Evolutionary conservation across 2,329 filamentous ascomycete genomes (phyloP), one percentile per base, ranked within the genome.

Genomic region (Penicillium sclerotiorum): DNA sequence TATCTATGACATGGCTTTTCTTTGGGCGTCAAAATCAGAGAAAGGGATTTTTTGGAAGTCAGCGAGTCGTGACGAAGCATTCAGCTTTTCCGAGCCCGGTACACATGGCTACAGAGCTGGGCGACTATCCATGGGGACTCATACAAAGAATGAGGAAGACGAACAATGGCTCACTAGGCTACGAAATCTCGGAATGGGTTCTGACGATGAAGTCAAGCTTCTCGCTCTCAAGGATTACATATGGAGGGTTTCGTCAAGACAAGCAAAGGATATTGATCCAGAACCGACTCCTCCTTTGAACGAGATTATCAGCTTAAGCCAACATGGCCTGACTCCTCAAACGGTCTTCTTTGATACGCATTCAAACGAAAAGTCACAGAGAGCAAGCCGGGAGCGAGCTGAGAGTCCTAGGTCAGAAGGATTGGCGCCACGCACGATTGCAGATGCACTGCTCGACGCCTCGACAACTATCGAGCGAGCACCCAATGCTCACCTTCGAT

Each of bases 321-420:
- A 85, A 33, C 75, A 95, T 44, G 85, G 86, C 11, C 84, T 96
- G 25, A 88, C 86, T 2, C 88, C 89, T 3, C 90, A 96, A 65
- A 97, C 90, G 0, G 87, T 99, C 1, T 88, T 97, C 65, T 97
- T 97, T 63, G 91, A 96, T 58, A 90, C 92, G 47, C 82, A 84
- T 32, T 80, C 79, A 33, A 76, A 83, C 8, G 72, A 84, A 8
- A 77, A 76, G 18, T 59, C 66, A 32, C 63, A 62, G 46, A 58
- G 56, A 57, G 57, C 51, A 37, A 58, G 66, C 30, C 25, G 60
- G n/a, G 53, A 57, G 28, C 62, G 61, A 43, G 37, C 52, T 47
- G 60, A 63, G 47, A 69, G 50, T 59, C 68, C 45, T 59, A 64
- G 23, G 61, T 67, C 47, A 32, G 54, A 68, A 50, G 49, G 77